phyloP scores from a whole-genome alignment of 306 rosid species.

The Coriaria nepalensis region DNA sequence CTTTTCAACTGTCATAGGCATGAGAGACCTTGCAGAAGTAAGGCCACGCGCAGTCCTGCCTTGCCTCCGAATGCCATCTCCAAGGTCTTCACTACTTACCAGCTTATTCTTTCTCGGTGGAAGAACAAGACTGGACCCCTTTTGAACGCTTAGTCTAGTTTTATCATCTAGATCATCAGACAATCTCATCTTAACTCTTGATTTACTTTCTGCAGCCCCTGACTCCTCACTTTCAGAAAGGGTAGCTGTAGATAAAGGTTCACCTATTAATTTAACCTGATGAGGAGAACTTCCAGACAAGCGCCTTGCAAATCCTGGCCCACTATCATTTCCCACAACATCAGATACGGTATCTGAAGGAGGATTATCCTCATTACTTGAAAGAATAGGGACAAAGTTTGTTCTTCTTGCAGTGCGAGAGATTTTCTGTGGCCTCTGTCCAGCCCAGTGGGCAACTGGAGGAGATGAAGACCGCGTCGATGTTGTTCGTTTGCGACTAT shows the following conservation, averaged over 20 bases:
- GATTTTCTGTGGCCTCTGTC: slow-evolving; percentile 89
- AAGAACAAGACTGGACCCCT: slow-evolving; percentile 42
- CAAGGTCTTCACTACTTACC: slow-evolving; percentile 73
- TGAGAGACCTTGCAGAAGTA: slow-evolving; percentile 47
- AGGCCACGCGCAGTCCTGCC: slow-evolving; percentile 86
- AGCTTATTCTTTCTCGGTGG: slow-evolving; percentile 70
- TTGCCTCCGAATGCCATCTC: slow-evolving; percentile 93
- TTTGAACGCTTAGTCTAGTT: slow-evolving; percentile 54
- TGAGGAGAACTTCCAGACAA: slow-evolving; percentile 69
- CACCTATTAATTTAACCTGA: slow-evolving; percentile 69
- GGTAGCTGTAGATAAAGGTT: slow-evolving; percentile 58
- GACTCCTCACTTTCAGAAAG: slow-evolving; percentile 97
- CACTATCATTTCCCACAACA: slow-evolving; percentile 57
- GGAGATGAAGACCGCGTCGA: slow-evolving; percentile 78
- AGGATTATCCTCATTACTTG: slow-evolving; percentile 66
- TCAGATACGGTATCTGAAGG: slow-evolving; percentile 55
- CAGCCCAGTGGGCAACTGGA: slow-evolving; percentile 71
- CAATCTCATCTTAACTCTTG: slow-evolving; percentile 62
- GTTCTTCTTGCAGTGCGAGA: slow-evolving; percentile 95
- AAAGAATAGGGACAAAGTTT: slow-evolving; percentile 55
- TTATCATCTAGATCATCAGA: slow-evolving; percentile 68
- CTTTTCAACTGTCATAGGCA: slow-evolving; percentile 67
- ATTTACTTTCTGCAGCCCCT: slow-evolving; percentile 63
- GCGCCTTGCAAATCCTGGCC: slow-evolving; percentile 60
- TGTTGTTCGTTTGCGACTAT: slow-evolving; percentile 73